Conservation (phyloP, 441 rosid genomes). For the Populus tomentosa region DNA sequence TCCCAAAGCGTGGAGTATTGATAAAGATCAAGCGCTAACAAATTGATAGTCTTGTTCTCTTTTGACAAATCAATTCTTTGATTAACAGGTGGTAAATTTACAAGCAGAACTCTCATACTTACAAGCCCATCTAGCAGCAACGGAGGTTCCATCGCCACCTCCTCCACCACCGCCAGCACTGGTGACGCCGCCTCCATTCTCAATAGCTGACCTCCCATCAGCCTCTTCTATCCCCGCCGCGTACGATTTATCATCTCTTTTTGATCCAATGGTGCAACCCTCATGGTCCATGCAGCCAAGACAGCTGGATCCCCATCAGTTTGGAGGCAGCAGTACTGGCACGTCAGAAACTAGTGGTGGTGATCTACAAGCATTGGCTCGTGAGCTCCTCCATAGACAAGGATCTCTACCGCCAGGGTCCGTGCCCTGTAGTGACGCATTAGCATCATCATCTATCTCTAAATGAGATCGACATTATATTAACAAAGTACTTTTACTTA, state of each 20-base stretch:
- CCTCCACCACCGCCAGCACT: conserved; percentile 36
- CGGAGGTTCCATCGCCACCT: conserved; percentile 64
- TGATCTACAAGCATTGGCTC: conserved; percentile 65
- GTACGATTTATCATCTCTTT: conserved; percentile 56
- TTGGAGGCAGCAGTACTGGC: conserved; percentile 24
- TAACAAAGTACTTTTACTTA: conserved; percentile 14
- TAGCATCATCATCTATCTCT: conserved; percentile 37
- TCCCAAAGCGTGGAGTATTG: background rate
- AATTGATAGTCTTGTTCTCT: background rate
- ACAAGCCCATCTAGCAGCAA: conserved; percentile 70
- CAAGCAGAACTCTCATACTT: conserved; percentile 83
- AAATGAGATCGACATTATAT: conserved; percentile 32
- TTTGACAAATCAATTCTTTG: background rate
- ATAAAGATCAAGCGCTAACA: background rate
- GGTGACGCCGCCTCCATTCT: conserved; percentile 35
- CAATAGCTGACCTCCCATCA: conserved; percentile 64
- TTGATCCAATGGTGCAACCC: conserved; percentile 59
- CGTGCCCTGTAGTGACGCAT: conserved; percentile 29
- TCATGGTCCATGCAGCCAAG: conserved; percentile 66
- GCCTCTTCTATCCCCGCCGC: conserved; percentile 42
- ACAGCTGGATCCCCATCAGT: conserved; percentile 50
- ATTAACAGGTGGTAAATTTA: conserved; percentile 73
- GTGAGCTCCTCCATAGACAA: conserved; percentile 53
- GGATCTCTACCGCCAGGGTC: conserved; percentile 35
- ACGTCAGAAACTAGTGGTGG: conserved; percentile 33